Evolutionary conservation across 2,329 filamentous ascomycete genomes (phyloP).

Genomic region (Hymenoscyphus scutula): DNA sequence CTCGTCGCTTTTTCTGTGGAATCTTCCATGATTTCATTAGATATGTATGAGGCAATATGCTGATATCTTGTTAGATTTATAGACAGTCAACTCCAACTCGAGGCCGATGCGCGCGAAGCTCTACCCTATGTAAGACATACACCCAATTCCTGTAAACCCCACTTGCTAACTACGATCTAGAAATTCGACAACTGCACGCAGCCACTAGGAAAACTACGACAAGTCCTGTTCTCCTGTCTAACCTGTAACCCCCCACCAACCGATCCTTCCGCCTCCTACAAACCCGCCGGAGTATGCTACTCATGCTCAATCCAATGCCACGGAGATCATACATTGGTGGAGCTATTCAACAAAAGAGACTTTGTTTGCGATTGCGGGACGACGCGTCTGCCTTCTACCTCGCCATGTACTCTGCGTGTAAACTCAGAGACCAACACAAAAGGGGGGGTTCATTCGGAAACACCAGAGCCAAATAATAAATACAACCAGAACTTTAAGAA

Average conservation of each 20-base stretch:
- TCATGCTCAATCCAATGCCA: conserved; percentile 96
- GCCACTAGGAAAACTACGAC: conserved; percentile 81
- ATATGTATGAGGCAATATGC: background rate
- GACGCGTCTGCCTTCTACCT: conserved; percentile 64
- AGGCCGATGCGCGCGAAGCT: conserved; percentile 91
- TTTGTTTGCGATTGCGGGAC: conserved; percentile 97
- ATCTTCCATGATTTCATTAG: background rate
- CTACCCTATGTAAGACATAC: conserved; percentile 71
- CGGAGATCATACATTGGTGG: conserved; percentile 89
- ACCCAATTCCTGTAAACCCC: conserved; percentile 8
- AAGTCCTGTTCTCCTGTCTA: conserved; percentile 86
- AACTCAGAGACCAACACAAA: conserved; percentile 72
- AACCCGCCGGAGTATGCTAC: conserved; percentile 85
- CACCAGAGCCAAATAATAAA: conserved; percentile 69
- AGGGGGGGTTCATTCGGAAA: conserved; percentile 73
- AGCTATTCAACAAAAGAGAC: conserved; percentile 92
- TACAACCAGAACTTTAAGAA: conserved; percentile 98
- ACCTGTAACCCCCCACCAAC: conserved; percentile 84
- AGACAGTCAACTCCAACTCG: conserved; percentile 81
- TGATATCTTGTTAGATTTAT: conserved; percentile 63
- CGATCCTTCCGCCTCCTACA: conserved; percentile 60
- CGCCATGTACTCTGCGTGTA: conserved; percentile 72
- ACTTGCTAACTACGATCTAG: conserved; percentile 44
- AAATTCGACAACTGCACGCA: conserved; percentile 93
- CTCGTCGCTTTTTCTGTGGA: background rate